Evolutionary conservation across 1,139 yeast genomes (phyloP), one percentile per base, ranked within the genome.

Genomic region (Suzukiozyma palmioleophila): DNA sequence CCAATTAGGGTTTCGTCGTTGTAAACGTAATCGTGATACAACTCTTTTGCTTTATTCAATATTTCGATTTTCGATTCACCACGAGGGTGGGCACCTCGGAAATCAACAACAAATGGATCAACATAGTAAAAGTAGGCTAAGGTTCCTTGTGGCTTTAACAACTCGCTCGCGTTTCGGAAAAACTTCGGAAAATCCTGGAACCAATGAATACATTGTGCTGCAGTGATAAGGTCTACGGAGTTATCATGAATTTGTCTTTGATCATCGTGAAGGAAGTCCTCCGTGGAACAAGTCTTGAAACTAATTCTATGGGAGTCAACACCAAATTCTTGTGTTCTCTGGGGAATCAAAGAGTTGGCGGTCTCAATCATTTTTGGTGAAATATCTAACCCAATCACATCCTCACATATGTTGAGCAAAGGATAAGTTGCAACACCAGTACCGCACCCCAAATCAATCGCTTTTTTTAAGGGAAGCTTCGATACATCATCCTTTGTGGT

Each of bases 121-220:
- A 62, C 60, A 40, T 71, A 71, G 46, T 51, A 69, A 66, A 72
- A 71, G 44, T 69, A 71, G 1, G 73, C 73, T 47, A 71, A 59
- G 1, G 59, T 56, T 0, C 75, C 77, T 2, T 65, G 66, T 1
- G 62, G 57, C 21, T 56, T 60, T 43, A 70, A 54, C 35, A 68
- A 56, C 31, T 56, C 44, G 18, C 61, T 57, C 14, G 58, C 49
- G 22, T 53, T 54, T 8, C 43, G 42, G 46, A 69, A 70, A 42
- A 69, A 66, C 6, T 46, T 34, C 12, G 56, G 58, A 47, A 58
- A 65, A 43, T 69, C 72, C 36, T 60, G 49, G 40, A 69, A 66
- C 77, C 77, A 71, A 45, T 71, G 77, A 33, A 70, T 57, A 43
- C 75, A 69, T 45, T 70, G 72, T 4, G 75, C 77, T 5, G 70